Conservation (phyloP, 352 stramenopile species). For the Elongisporangium anandrum region DNA sequence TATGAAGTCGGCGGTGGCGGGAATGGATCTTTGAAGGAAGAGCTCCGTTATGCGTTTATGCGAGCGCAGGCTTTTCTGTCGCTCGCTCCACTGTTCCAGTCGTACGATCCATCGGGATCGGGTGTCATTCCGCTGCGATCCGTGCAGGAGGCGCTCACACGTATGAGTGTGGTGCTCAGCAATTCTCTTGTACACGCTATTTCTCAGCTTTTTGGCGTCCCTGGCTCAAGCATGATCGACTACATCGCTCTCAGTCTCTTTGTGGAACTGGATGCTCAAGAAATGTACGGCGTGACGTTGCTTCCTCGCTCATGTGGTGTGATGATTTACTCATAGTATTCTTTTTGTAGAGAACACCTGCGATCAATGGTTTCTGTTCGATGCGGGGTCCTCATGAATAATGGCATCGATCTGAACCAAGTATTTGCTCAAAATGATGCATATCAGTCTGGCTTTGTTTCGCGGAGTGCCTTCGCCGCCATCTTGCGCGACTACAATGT, state of each 20-base stretch:
- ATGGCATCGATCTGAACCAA: conserved; percentile 26
- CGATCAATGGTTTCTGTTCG: conserved; percentile 24
- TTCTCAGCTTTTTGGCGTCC: conserved; percentile 34
- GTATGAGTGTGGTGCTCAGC: conserved; percentile 38
- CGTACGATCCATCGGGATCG: conserved; percentile 31
- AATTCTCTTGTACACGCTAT: conserved; percentile 27
- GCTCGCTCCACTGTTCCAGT: conserved; percentile 42
- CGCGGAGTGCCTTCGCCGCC: conserved; percentile 28
- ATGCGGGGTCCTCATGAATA: conserved; percentile 21
- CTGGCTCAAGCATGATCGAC: conserved; percentile 35
- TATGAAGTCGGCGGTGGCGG: too few relatives aligned
- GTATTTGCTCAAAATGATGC: conserved; percentile 43
- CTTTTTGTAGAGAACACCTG: conserved; percentile 34
- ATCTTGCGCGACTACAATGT: conserved; percentile 36
- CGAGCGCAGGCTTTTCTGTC: conserved; percentile 40
- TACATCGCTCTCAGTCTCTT: conserved; percentile 43
- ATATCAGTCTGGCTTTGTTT: conserved; percentile 31
- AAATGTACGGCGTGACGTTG: too few relatives aligned
- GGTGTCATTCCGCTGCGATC: conserved; percentile 31
- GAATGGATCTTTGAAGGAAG: conserved; percentile 19
- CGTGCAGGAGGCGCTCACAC: conserved; percentile 42
- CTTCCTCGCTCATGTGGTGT: too few relatives aligned
- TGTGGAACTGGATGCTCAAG: conserved; percentile 41
- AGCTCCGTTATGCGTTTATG: conserved; percentile 44
- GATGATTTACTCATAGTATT: neutral